Evolutionary conservation across 805 yeast genomes (phyloP).

Genomic region (Naumovozyma dairenensis): DNA sequence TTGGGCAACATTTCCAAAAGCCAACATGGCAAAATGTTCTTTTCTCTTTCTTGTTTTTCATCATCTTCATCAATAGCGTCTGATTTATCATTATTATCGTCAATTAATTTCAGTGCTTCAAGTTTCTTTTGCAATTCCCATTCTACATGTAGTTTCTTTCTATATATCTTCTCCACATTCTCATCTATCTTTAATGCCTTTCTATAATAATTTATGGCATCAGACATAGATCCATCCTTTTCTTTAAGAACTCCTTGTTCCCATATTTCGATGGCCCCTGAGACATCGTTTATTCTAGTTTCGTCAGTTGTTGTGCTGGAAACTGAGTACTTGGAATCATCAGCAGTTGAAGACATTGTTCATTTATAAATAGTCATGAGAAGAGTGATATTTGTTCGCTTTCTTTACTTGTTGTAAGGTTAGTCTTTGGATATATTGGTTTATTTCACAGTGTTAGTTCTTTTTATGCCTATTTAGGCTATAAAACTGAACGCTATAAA

Average conservation of each 20-base stretch:
- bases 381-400: too few relatives aligned
- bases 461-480: too few relatives aligned
- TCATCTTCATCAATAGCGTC: constrained; percentile 11
- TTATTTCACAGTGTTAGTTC: too few relatives aligned
- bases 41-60: constrained; percentile 14
- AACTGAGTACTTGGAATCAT: too few relatives aligned
- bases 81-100: constrained; percentile 4
- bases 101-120: constrained; percentile 6
- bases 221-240: constrained; percentile 64
- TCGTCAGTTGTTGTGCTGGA: too few relatives aligned
- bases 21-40: constrained; percentile 32
- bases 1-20: constrained; percentile 40
- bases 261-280: constrained; percentile 56
- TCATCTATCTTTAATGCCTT: constrained; percentile 49
- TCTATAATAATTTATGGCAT: constrained; percentile 66
- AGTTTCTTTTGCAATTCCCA: constrained; percentile 25
- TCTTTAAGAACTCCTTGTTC: constrained; percentile 67
- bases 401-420: too few relatives aligned
- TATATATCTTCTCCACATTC: constrained; percentile 58
- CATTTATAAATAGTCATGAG: too few relatives aligned
- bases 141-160: constrained; percentile 43
- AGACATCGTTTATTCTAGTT: too few relatives aligned
- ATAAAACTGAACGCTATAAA: too few relatives aligned
- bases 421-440: too few relatives aligned
- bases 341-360: too few relatives aligned